A percentile compares a stretch with the other conserved stretches of the same genome.
Conservation (phyloP, 352 stramenopile species). For the Pythium inflatum region DNA sequence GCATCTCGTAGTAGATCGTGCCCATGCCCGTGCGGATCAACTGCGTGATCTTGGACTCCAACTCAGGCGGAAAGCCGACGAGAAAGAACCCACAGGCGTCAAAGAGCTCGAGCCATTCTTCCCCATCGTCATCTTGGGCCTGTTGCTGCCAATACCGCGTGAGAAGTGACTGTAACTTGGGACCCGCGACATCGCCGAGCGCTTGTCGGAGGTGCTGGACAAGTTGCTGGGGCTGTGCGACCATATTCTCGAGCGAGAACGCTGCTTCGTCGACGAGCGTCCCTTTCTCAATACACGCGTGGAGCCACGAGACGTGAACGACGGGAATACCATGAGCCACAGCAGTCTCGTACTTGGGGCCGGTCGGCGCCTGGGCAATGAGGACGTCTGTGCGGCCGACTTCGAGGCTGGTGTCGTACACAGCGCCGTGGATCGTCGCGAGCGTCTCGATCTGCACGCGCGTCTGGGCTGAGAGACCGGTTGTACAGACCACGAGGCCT, state of each 20-base stretch:
- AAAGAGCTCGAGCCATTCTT: conserved; percentile 64
- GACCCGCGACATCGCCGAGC: conserved; percentile 38
- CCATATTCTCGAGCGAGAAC: conserved; percentile 48
- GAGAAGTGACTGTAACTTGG: conserved; percentile 38
- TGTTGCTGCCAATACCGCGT: conserved; percentile 28
- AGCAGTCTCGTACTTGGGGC: conserved; percentile 70
- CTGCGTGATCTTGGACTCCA: conserved; percentile 45
- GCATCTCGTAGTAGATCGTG: conserved; percentile 67
- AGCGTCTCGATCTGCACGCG: conserved; percentile 60
- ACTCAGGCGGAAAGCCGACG: conserved; percentile 52
- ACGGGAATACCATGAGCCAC: conserved; percentile 62
- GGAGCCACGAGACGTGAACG: conserved; percentile 71
- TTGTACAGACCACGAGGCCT: conserved; percentile 68
- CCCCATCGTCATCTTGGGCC: background rate
- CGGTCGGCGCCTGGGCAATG: conserved; percentile 56
- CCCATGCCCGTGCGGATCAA: conserved; percentile 72
- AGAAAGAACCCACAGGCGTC: conserved; percentile 70
- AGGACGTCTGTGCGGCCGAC: conserved; percentile 65
- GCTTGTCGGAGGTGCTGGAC: conserved; percentile 42
- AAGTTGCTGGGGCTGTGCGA: conserved; percentile 45
- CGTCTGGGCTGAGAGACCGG: conserved; percentile 55
- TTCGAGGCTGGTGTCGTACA: conserved; percentile 66
- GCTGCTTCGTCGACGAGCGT: conserved; percentile 50
- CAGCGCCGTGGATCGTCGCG: conserved; percentile 42
- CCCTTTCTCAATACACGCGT: conserved; percentile 62